These are phyloP conservation scores for Colletotrichum somersetense DNA, from an alignment of 2,329 filamentous ascomycete species.

Conservation along the genomic window DNA sequence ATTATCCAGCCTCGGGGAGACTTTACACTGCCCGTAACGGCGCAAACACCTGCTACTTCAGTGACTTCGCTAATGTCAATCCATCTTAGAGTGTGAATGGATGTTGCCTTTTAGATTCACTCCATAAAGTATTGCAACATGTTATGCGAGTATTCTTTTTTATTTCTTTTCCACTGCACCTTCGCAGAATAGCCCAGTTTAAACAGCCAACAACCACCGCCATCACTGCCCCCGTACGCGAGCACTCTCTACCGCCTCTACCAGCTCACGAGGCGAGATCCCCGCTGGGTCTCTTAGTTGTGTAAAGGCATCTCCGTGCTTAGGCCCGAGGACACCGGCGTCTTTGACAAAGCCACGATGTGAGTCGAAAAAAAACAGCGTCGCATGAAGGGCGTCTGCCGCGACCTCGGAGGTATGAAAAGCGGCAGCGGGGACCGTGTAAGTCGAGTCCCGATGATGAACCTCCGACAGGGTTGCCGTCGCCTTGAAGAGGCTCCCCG, in stretches of 20 bases:
- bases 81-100: background rate
- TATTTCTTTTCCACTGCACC: background rate
- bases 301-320: constrained; percentile 42
- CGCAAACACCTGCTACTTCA: too few species aligned
- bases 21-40: background rate
- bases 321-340: constrained; percentile 50
- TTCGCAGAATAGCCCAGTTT: background rate
- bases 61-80: background rate
- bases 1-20: background rate
- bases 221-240: constrained; percentile 4
- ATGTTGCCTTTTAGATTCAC: background rate
- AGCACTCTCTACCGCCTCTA: constrained; percentile 41
- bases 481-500: constrained; percentile 43
- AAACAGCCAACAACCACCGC: background rate
- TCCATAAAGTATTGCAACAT: background rate
- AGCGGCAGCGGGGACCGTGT: constrained; percentile 48
- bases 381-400: constrained; percentile 49
- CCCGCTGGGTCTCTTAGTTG: constrained; percentile 45
- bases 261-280: constrained; percentile 42
- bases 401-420: constrained; percentile 49
- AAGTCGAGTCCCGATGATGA: constrained; percentile 45
- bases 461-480: constrained; percentile 16
- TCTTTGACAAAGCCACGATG: constrained; percentile 48
- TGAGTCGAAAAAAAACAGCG: constrained; percentile 54
- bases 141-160: too few species aligned